Evolutionary conservation across 2,329 filamentous ascomycete genomes (phyloP).

Genomic region (Ascochyta rabiei): DNA sequence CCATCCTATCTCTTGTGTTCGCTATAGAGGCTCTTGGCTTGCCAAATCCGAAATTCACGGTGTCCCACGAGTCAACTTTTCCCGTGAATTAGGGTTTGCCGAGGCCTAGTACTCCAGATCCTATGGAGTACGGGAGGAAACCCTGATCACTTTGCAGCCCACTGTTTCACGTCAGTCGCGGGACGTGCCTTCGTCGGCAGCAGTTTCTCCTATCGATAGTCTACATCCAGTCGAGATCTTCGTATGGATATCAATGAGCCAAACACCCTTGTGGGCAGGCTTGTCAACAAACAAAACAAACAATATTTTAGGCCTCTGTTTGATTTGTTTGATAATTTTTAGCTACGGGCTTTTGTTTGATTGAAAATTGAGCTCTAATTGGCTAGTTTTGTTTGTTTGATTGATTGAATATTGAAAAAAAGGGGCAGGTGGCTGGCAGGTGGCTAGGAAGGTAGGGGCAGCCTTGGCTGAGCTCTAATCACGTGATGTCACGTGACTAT

Average conservation of each 20-base stretch:
- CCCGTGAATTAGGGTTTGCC: not conserved
- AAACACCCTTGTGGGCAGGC: not conserved
- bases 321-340: too few species aligned
- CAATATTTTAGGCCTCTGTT: too few species aligned
- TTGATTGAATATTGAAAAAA: too few species aligned
- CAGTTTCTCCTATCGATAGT: not conserved
- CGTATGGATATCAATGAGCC: slow-evolving; percentile 1
- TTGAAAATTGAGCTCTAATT: too few species aligned
- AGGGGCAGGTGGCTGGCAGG: too few species aligned
- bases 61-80: slow-evolving; percentile 3
- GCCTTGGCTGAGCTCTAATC: too few species aligned
- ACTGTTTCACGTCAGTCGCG: slow-evolving; percentile 8
- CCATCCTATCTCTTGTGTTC: not conserved
- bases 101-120: not conserved
- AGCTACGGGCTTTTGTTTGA: too few species aligned
- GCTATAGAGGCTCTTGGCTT: not conserved
- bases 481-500: too few species aligned
- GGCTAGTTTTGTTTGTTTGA: too few species aligned
- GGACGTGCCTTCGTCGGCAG: not conserved
- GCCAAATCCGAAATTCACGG: not conserved
- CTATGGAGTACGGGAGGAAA: not conserved
- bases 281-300: too few species aligned
- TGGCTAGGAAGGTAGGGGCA: too few species aligned
- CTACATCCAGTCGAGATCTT: not conserved
- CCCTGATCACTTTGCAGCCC: not conserved